Percentiles rank a stretch among this genome's conserved stretches.
These are phyloP conservation scores for Protostelium mycophagum DNA, from an alignment of 78 protist species.

Conservation along the genomic window DNA sequence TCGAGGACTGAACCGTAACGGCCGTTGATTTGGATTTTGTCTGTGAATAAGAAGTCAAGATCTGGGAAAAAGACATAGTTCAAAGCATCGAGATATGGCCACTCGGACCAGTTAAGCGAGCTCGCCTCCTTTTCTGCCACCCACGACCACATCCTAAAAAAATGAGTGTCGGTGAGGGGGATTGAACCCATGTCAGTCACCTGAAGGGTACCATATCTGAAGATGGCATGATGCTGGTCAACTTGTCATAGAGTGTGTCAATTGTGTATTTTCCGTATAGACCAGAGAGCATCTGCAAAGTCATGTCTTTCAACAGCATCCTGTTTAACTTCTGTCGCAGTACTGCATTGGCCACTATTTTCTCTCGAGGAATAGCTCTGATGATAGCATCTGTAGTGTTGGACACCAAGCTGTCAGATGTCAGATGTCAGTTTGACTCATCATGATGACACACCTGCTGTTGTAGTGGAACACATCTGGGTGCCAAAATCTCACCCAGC, in stretches of 20 bases:
- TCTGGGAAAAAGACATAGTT: too few species aligned
- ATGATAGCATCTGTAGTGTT: too few species aligned
- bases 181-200: neutral
- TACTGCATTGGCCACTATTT: neutral
- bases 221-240: neutral
- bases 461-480: neutral
- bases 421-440: neutral
- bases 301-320: neutral
- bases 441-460: neutral
- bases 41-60: too few species aligned
- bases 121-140: too few species aligned
- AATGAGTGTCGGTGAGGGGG: neutral
- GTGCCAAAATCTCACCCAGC: neutral
- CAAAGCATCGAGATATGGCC: too few species aligned
- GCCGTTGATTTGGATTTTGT: too few species aligned
- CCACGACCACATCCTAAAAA: neutral
- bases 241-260: neutral
- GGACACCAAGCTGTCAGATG: neutral
- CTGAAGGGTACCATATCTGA: neutral
- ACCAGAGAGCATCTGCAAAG: neutral
- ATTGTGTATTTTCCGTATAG: neutral
- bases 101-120: too few species aligned
- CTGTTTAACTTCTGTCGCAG: neutral
- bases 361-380: neutral
- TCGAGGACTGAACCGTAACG: too few species aligned